A percentile compares a stretch with the other conserved stretches of the same genome.
Evolutionary conservation across 1,284 basidiomycete species (phyloP).

Genomic region (Porodaedalea pini): DNA sequence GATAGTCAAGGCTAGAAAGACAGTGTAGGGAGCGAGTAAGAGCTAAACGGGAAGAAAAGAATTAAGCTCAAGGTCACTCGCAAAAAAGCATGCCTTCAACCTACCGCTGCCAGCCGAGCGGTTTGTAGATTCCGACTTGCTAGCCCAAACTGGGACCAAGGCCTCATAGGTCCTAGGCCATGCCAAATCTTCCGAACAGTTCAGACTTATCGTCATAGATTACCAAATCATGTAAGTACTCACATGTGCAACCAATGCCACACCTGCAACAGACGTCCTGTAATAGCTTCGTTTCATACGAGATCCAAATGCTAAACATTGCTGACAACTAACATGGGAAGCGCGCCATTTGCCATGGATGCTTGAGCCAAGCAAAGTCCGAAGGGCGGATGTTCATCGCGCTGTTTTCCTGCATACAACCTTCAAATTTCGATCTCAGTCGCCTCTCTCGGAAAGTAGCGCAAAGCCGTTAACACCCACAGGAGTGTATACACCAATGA

Average conservation of each 20-base stretch:
- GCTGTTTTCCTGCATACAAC: constrained; percentile 17
- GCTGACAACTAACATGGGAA: constrained; percentile 17
- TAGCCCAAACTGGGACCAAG: constrained; percentile 20
- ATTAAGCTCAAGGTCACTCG: neutral
- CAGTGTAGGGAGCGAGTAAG: constrained; percentile 21
- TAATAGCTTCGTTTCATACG: neutral
- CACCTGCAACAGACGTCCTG: constrained; percentile 21
- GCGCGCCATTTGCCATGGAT: constrained; percentile 22
- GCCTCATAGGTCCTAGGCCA: constrained; percentile 16
- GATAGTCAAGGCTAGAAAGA: constrained; percentile 17
- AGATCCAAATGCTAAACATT: neutral
- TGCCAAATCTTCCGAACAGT: constrained; percentile 15
- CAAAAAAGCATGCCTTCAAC: neutral
- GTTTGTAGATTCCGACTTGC: constrained; percentile 15
- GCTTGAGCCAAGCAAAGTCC: constrained; percentile 18
- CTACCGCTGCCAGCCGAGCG: constrained; percentile 13
- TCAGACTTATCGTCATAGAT: neutral
- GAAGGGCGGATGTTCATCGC: constrained; percentile 18
- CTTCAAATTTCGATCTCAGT: neutral
- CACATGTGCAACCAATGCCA: constrained; percentile 22
- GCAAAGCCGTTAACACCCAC: neutral
- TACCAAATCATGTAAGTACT: neutral
- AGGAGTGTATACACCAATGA: constrained; percentile 19
- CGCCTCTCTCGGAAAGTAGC: neutral
- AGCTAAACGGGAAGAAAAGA: constrained; percentile 8